These are phyloP conservation scores for Sarocladium kiliense DNA, from an alignment of 2,329 filamentous ascomycete species.

Conservation along the genomic window DNA sequence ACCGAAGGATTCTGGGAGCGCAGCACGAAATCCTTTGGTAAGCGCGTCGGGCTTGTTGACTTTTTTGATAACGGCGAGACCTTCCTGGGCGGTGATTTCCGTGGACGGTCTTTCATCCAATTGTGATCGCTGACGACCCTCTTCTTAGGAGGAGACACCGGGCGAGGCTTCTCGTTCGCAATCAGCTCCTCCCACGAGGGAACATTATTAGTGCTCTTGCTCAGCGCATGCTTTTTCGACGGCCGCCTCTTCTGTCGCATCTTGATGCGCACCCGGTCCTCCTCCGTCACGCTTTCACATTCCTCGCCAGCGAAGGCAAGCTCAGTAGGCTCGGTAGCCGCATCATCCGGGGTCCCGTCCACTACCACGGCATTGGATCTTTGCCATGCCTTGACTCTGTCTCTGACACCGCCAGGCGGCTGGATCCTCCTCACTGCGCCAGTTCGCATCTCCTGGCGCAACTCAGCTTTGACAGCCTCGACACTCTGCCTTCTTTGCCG, in stretches of 20 bases:
- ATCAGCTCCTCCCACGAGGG: constrained; percentile 7
- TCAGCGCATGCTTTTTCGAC: constrained; percentile 20
- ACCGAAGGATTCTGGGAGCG: constrained; percentile 50
- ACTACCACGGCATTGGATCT: constrained; percentile 65
- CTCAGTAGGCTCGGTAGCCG: constrained; percentile 55
- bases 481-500: constrained; percentile 51
- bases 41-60: constrained; percentile 22
- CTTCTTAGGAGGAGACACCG: constrained; percentile 69
- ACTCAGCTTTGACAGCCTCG: constrained; percentile 51
- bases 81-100: constrained; percentile 40
- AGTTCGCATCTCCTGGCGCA: constrained; percentile 50
- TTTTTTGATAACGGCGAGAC: constrained; percentile 30
- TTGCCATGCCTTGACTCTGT: constrained; percentile 82
- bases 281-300: constrained; percentile 52
- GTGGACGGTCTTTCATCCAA: constrained; percentile 63
- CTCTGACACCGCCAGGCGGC: constrained; percentile 63
- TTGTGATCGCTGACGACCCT: constrained; percentile 89
- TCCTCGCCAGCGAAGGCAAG: constrained; percentile 56
- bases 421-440: constrained; percentile 53
- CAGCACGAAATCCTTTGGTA: constrained; percentile 56
- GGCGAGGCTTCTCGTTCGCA: constrained; percentile 18
- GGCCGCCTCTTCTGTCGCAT: constrained; percentile 40
- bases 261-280: constrained; percentile 55
- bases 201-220: constrained; percentile 2
- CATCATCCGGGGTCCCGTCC: constrained; percentile 34